Percentiles rank a stretch among this genome's conserved stretches.
Conservation (phyloP, 2,329 filamentous ascomycete species). For the Blastomyces emzantsi region DNA sequence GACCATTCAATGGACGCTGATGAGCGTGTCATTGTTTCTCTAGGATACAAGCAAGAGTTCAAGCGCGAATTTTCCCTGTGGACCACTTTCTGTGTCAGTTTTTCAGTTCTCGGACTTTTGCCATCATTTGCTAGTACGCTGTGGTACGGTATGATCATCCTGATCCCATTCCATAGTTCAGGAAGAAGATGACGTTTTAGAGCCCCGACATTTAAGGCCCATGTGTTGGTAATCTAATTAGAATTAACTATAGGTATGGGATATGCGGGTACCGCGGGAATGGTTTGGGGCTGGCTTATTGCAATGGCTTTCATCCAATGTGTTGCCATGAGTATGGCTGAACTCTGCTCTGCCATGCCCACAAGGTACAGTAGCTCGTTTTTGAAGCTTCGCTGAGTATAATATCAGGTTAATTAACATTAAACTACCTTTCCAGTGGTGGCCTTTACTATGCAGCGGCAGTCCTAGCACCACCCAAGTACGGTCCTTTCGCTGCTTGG, state of each 20-base stretch:
- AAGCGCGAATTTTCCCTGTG: constrained; percentile 64
- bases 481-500: constrained; percentile 59
- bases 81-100: constrained; percentile 66
- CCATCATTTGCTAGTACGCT: constrained; percentile 64
- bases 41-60: constrained; percentile 52
- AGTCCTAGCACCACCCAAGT: constrained; percentile 58
- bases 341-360: constrained; percentile 64
- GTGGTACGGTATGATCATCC: constrained; percentile 52
- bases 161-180: constrained; percentile 34
- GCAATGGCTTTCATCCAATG: constrained; percentile 64
- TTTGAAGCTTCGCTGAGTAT: background rate
- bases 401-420: background rate
- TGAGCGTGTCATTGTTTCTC: constrained; percentile 35
- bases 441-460: constrained; percentile 67
- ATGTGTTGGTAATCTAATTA: background rate
- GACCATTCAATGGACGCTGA: constrained; percentile 32
- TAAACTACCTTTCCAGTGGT: constrained; percentile 35
- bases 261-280: constrained; percentile 51
- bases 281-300: constrained; percentile 69
- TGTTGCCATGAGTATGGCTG: constrained; percentile 60
- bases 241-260: constrained; percentile 35
- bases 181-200: constrained; percentile 18
- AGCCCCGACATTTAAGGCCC: constrained; percentile 7
- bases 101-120: constrained; percentile 61
- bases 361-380: constrained; percentile 40